phyloP scores from a whole-genome alignment of 768 basidiomycete genomes.

The Lentinus tigrinus region DNA sequence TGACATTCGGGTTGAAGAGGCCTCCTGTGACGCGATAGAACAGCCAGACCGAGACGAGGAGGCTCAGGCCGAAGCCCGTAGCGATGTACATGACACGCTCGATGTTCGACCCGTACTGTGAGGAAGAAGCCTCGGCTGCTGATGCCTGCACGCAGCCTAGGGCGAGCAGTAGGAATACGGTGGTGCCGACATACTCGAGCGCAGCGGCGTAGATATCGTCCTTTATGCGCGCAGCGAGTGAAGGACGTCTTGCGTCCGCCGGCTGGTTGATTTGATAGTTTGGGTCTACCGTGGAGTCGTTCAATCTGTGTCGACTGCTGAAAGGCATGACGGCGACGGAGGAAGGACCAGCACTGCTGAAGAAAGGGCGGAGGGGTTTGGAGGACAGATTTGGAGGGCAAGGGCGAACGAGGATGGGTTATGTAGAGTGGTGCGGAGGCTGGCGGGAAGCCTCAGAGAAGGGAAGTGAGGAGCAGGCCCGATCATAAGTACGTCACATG shows the following conservation, averaged over 20 bases:
- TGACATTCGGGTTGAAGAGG: conserved; percentile 65
- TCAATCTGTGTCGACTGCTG: not conserved
- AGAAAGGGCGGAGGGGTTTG: not conserved
- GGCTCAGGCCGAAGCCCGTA: conserved; percentile 57
- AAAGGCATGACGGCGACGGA: not conserved
- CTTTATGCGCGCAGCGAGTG: conserved; percentile 29
- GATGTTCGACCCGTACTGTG: conserved; percentile 21
- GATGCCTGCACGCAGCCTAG: conserved; percentile 59
- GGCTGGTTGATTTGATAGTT: conserved; percentile 2
- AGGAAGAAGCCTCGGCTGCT: conserved; percentile 24
- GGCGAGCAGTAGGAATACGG: conserved; percentile 63
- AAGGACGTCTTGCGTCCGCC: not conserved
- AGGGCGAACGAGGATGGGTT: not conserved
- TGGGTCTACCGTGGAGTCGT: not conserved
- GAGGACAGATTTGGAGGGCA: not conserved
- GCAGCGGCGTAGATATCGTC: conserved; percentile 48
- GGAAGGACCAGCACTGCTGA: not conserved
- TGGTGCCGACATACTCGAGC: conserved; percentile 61
- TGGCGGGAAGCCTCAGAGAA: conserved; percentile 3
- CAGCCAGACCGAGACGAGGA: conserved; percentile 64
- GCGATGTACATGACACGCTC: conserved; percentile 55
- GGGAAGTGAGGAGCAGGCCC: not conserved
- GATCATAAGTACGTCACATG: conserved; percentile 15
- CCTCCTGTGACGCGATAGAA: conserved; percentile 67
- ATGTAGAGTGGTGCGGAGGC: not conserved